These are phyloP conservation scores for Lachnellula suecica DNA, from an alignment of 2,329 filamentous ascomycete species.

Conservation along the genomic window DNA sequence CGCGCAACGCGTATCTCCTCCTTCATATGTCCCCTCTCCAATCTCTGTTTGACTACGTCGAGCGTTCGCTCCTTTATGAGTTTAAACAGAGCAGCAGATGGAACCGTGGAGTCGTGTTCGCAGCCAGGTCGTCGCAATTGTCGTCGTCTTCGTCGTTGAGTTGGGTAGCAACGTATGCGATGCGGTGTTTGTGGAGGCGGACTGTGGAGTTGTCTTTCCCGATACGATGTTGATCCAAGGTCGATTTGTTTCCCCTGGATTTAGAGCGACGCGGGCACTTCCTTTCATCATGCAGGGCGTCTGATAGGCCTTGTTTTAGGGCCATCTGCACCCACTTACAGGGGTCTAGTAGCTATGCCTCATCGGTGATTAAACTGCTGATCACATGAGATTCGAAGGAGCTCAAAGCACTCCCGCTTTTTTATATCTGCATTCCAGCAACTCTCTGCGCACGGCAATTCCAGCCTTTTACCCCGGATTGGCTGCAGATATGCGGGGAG, in stretches of 20 bases:
- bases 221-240: too few species aligned
- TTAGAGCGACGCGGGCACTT: not conserved
- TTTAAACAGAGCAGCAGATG: not conserved
- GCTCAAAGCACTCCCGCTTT: not conserved
- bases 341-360: not conserved
- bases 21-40: constrained; percentile 2
- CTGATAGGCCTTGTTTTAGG: not conserved
- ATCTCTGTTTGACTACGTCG: not conserved
- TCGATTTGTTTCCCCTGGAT: not conserved
- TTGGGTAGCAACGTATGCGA: too few species aligned
- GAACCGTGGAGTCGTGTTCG: too few species aligned
- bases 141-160: not conserved
- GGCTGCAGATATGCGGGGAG: not conserved
- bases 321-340: not conserved
- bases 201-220: too few species aligned
- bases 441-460: not conserved
- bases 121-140: too few species aligned
- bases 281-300: not conserved
- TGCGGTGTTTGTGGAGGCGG: too few species aligned
- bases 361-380: not conserved
- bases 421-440: not conserved
- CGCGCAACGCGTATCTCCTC: not conserved
- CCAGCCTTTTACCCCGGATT: too few species aligned
- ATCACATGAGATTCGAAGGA: not conserved
- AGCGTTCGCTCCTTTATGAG: not conserved